A percentile compares a stretch with the other conserved stretches of the same genome.
phyloP scores from a whole-genome alignment of 1,284 basidiomycete genomes.

The Pseudozyma flocculosa region DNA sequence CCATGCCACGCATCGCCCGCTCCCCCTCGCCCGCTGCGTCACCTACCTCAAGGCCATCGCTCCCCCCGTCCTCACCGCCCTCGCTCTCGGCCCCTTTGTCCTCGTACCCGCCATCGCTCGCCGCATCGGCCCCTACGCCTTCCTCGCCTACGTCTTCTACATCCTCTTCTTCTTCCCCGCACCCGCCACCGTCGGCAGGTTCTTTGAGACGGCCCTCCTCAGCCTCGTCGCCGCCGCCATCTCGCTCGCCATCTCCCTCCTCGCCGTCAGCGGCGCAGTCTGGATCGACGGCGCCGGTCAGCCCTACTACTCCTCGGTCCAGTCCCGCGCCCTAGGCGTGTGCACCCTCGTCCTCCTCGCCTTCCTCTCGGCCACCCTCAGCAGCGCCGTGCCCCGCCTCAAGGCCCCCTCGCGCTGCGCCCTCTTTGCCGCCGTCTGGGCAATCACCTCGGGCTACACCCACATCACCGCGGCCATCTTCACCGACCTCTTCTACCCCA shows the following conservation, averaged over 20 bases:
- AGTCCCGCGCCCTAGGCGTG: constrained; percentile 40
- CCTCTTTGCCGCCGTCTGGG: constrained; percentile 40
- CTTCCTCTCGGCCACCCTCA: constrained; percentile 29
- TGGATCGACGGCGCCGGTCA: constrained; percentile 31
- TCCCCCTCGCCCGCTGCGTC: no score
- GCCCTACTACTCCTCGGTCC: constrained; percentile 15
- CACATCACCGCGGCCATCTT: constrained; percentile 35
- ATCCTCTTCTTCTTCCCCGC: constrained; percentile 49
- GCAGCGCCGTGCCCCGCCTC: constrained; percentile 39
- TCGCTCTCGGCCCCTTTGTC: constrained; percentile 33
- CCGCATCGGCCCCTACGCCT: constrained; percentile 27
- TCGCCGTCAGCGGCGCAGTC: constrained; percentile 30
- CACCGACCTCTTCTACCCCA: constrained; percentile 38
- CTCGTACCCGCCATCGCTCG: constrained; percentile 12
- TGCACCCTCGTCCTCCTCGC: constrained; percentile 30
- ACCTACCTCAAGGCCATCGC: constrained; percentile 1
- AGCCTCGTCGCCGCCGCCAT: constrained; percentile 25
- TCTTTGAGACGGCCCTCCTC: constrained; percentile 37
- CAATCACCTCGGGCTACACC: constrained; percentile 28
- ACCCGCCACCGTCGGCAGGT: constrained; percentile 33
- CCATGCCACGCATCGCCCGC: no score
- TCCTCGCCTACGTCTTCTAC: constrained; percentile 29
- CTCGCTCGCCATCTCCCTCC: constrained; percentile 26
- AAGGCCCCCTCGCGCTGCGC: constrained; percentile 29
- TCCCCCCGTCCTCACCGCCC: constrained; percentile 4